Evolutionary conservation across 2,329 filamentous ascomycete genomes (phyloP), one percentile per base, ranked within the genome.

Genomic region (Sporothrix mexicana): DNA sequence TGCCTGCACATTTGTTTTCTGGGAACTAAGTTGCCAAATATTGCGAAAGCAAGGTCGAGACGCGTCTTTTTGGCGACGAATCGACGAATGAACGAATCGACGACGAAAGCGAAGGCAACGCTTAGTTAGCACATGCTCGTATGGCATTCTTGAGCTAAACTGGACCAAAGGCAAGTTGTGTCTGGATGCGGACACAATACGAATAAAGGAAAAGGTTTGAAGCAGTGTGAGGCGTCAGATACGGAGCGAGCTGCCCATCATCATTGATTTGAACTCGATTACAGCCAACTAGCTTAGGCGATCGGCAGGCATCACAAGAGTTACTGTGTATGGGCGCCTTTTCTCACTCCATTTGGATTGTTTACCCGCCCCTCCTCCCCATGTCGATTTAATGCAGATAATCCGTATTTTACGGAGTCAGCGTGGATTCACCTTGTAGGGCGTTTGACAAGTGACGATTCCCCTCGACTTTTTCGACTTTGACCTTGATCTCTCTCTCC

Each of bases 321-420:
- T 62, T 15, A 61, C 17, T 57, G 53, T 12, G 45, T 4, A 25
- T 41, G 59, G 59, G 59, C 59, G 59, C 59, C 36, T 45, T 64
- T 64, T 64, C 36, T 9, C 45, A 23, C 59, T 45, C n/a, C n/a
- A 12, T 64, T 64, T 45, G 59, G 59, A 23, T 23, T 64, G 59
- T 25, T 64, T 45, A 64, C 12, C 41, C 59, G 59, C 41, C 36
- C 17, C 10, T 45, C n/a, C 30, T 64, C 20, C 9, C 20, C 45
- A 20, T 53, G 51, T 53, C n/a, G n/a, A 23, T 53, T 36, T 36
- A 36, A 36, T 7, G 30, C 30, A 36, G 30, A 36, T 36, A 36
- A 4, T 36, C 30, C 7, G 30, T 36, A 36, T 6, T 6, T 6
- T 36, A 36, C 30, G 30, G 30, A 36, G 30, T 36, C 7, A 36